Conservation (phyloP, 306 rosid species). For the Rosa chinensis region DNA sequence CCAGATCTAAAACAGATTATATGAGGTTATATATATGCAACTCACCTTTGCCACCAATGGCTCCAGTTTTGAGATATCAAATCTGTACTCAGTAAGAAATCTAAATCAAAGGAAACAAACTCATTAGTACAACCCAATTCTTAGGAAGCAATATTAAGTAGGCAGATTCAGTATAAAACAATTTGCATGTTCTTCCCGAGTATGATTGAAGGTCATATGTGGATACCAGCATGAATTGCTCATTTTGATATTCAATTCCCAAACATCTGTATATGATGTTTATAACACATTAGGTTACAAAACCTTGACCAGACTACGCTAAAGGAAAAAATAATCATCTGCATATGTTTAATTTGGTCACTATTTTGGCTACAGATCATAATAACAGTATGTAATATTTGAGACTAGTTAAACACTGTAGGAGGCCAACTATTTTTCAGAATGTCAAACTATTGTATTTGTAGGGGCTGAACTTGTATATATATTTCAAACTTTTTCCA, state of each 20-base stretch:
- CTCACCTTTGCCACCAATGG: constrained; percentile 89
- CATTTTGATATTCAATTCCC: not conserved
- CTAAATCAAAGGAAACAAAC: constrained; percentile 40
- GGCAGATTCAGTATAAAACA: not conserved
- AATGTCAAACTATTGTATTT: not conserved
- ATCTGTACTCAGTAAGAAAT: constrained; percentile 76
- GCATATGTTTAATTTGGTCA: too few relatives aligned
- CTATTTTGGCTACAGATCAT: too few relatives aligned
- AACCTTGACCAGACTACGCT: not conserved
- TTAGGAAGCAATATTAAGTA: not conserved
- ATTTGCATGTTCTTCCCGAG: not conserved
- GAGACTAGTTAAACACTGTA: not conserved
- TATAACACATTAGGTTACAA: not conserved
- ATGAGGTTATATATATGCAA: not conserved
- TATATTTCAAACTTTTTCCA: too few relatives aligned
- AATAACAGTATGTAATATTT: too few relatives aligned
- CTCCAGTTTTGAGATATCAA: constrained; percentile 81
- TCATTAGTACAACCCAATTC: not conserved
- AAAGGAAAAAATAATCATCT: not conserved
- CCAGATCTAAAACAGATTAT: not conserved
- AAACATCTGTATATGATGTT: not conserved
- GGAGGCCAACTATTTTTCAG: not conserved
- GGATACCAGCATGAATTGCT: not conserved
- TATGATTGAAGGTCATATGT: not conserved
- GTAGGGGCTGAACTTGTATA: not conserved